Base-by-base conservation (phyloP, 108 stramenopile genomes). In the Nitzschia sp. region DNA sequence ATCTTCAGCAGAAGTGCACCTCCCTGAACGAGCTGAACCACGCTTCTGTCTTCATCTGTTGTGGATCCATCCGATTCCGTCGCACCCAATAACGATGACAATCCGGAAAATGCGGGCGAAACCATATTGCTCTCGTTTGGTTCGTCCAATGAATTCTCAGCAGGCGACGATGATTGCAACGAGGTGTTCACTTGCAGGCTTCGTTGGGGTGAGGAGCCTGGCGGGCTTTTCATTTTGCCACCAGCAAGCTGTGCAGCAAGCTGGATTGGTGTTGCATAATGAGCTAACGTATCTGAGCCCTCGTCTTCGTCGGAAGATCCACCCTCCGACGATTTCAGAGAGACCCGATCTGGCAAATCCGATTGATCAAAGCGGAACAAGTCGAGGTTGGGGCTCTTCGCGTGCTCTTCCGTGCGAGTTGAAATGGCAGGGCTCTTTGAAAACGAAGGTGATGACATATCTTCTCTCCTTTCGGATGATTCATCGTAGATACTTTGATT, bases 241-340 rank as follows among this genome's bases (percentile, higher is more conserved):
- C 11, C 38, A 11, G 38, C 38, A 15, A 42, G 38, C 21, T 51
- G 9, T 5, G 24, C 8, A 6, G 51, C 4, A 6, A 53, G 51
- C 51, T 53, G 51, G 4, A 57, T 5, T 29, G 30, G 56, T 5
- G 9, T 57, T 30, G 27, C 56, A 21, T 57, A 57, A 4, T 32
- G 28, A 5, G 30, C 31, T 29, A 57, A 18, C 24, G 24, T 57
- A 4, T 57, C 15, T 4, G 56, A 57, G 21, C 31, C 29, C 3
- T 32, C 56, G 6, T 57, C 56, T 29, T 57, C 56, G 56, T 57
- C 29, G 27, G n/a, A 25, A 28, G 56, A 57, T 3, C 56, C 56
- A 4, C 31, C 56, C 15, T 57, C 56, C 26, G 28, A 28, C 5
- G 56, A 28, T 32, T 57, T 5, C 31, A 32, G 27, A 5, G 56